A percentile compares a stretch with the other conserved stretches of the same genome.
Evolutionary conservation across 2,329 filamentous ascomycete species (phyloP).

Genomic region (Juglanconis oblonga): DNA sequence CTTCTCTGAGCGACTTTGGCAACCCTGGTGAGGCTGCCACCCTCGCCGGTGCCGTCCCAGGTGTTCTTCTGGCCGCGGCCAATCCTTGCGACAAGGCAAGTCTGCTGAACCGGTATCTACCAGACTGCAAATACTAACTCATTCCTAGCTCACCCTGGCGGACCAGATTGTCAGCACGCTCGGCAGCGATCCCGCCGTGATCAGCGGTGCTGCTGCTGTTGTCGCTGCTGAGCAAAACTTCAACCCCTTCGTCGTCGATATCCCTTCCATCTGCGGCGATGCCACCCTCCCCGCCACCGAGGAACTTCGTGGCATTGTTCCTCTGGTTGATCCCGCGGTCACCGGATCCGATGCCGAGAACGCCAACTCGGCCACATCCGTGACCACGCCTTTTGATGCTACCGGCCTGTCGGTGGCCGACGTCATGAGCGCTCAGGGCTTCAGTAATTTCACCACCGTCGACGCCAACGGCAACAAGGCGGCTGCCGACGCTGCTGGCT

Average conservation of each 20-base stretch:
- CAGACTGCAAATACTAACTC: slow-evolving; percentile 18
- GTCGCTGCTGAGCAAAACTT: slow-evolving; percentile 71
- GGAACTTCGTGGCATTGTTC: slow-evolving; percentile 60
- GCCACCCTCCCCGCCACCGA: slow-evolving; percentile 56
- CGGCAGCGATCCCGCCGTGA: slow-evolving; percentile 54
- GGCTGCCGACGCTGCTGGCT: background rate
- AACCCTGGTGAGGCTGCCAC: slow-evolving; percentile 58
- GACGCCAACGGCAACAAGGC: slow-evolving; percentile 28
- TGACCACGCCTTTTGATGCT: slow-evolving; percentile 51
- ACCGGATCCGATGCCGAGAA: slow-evolving; percentile 52
- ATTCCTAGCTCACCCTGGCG: slow-evolving; percentile 53
- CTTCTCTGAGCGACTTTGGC: slow-evolving; percentile 50
- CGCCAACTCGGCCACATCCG: slow-evolving; percentile 50
- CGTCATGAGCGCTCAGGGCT: slow-evolving; percentile 58
- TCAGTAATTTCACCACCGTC: slow-evolving; percentile 52
- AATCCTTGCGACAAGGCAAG: slow-evolving; percentile 60
- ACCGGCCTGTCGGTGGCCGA: slow-evolving; percentile 59
- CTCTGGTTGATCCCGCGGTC: slow-evolving; percentile 61
- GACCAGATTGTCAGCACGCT: slow-evolving; percentile 62
- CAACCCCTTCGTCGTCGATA: slow-evolving; percentile 58
- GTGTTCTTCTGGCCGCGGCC: slow-evolving; percentile 59
- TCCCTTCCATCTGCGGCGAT: slow-evolving; percentile 60
- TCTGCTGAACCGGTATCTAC: background rate
- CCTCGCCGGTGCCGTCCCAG: slow-evolving; percentile 58
- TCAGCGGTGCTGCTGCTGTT: slow-evolving; percentile 60